Base-by-base conservation (phyloP, 345 rosid genomes). In the Euphorbia pulcherrima region DNA sequence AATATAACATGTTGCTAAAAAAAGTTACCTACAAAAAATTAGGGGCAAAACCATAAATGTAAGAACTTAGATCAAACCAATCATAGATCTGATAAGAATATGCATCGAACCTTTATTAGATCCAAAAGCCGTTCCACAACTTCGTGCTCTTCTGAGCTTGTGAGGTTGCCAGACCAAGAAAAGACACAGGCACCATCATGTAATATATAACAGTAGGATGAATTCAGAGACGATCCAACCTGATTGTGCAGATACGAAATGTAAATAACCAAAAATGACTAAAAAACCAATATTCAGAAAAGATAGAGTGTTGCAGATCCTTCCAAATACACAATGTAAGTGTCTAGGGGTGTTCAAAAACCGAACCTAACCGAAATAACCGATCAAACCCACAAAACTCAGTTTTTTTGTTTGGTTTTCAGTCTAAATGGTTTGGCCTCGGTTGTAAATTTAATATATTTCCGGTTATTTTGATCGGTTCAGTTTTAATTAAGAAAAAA, bases 121-220 rank as follows among this genome's bases (percentile, higher is more conserved):
- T 95, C 99, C 71, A 95, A 87, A 81, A 84, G 90, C 78, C 99
- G 85, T 84, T 92, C 97, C 74, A 92, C 81, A 71, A 90, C 90
- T 70, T 86, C 98, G 72, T 86, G 88, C 81, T 87, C 88, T 64
- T 86, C 98, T 20, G 87, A 48, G 65, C 84, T 78, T 71, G 96
- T 83, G 52, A 90, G 86, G 77, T 85, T 90, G 59, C 99, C 99
- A 72, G 86, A 78, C 99, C 99, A 95, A 14, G 97, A 87, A 78
- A 86, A 88, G 70, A 92, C 88, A 61, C 88, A 68, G 68, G 98
- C 81, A 64, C 76, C 90, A 62, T 81, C 79, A 56, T 95, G 99
- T 73, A 95, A 75, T 78, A 95, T 95, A 81, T 86, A 95, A 79
- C 98, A 88, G 80, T 95, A 83, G 8, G 97, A 85, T 39, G 99